Percentiles rank a stretch among this genome's conserved stretches.
Evolutionary conservation across 495 filamentous ascomycete species (phyloP).

Genomic region (Podospora anserina): DNA sequence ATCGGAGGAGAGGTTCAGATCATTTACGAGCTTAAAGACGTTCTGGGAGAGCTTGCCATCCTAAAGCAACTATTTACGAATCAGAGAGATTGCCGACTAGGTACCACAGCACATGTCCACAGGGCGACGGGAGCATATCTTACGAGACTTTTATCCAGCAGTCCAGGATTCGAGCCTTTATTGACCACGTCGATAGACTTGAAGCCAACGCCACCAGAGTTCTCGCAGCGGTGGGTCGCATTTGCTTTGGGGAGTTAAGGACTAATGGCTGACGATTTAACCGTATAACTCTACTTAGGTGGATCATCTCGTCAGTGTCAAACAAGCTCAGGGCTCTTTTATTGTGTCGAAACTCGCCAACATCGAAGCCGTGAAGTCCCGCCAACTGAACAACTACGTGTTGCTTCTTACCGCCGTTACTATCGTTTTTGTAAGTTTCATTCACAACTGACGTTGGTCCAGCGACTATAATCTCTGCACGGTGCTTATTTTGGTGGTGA

Average conservation of each 20-base stretch:
- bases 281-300: neutral
- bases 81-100: neutral
- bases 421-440: neutral
- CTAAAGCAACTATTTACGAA: slow-evolving; percentile 4
- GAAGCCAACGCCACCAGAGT: neutral
- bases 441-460: neutral
- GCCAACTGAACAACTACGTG: slow-evolving; percentile 3
- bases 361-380: neutral
- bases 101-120: neutral
- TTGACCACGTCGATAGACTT: neutral
- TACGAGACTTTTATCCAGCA: neutral
- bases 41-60: neutral
- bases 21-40: slow-evolving; percentile 7
- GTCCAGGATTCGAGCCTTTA: neutral
- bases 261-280: neutral
- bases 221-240: no score
- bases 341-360: neutral
- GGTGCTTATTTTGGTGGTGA: no score
- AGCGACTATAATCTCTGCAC: no score
- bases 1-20: neutral
- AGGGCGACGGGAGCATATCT: neutral
- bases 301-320: neutral
- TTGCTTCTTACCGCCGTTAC: neutral
- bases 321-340: neutral
- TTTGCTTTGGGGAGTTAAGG: no score